Base-by-base conservation (phyloP, 148 eudicot species). In the Rhododendron ovatum region DNA sequence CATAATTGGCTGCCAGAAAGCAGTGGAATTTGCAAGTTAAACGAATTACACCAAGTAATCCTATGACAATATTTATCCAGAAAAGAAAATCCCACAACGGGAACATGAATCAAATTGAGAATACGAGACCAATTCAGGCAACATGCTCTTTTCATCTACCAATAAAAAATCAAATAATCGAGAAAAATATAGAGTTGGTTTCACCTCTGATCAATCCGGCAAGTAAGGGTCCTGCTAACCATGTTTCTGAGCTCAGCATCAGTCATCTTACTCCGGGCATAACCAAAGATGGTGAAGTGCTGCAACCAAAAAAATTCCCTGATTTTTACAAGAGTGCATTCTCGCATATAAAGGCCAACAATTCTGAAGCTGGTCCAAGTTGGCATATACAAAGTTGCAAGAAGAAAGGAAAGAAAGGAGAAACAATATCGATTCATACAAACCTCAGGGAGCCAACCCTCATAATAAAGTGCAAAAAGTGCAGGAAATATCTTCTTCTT, bases 401-500 rank as follows among this genome's bases (percentile, higher is more conserved):
- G 28, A 39, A 80, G 47, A 55, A 47, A 59, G 71, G 47, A 77
- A 84, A 89, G 37, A 85, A 82, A 50, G 28, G 2, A 45, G n/a
- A 28, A 41, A 81, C 8, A 24, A 59, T 78, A 22, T 30, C 53
- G 51, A 81, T n/a, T 43, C 37, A 75, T 50, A 55, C 90, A 84
- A 82, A 97, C 99, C 99, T 95, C 89, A 26, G 99, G 99, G 57
- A 97, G 92, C 83, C 95, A 95, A 86, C 86, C 96, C 88, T 95
- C 99, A 81, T 97, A 97, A 83, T 92, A 97, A 87, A 97, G 98
- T 84, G 99, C 98, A 91, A 97, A 97, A 89, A 97, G 99, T 78
- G 99, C 98, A 86, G 98, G 99, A 88, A 95, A 95, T 65, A 97
- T 97, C 94, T 97, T 97, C 91, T 95, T 97, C 94, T 95, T 97